Base-by-base conservation (phyloP, 768 basidiomycete genomes). In the Clitopilus passeckerianus region DNA sequence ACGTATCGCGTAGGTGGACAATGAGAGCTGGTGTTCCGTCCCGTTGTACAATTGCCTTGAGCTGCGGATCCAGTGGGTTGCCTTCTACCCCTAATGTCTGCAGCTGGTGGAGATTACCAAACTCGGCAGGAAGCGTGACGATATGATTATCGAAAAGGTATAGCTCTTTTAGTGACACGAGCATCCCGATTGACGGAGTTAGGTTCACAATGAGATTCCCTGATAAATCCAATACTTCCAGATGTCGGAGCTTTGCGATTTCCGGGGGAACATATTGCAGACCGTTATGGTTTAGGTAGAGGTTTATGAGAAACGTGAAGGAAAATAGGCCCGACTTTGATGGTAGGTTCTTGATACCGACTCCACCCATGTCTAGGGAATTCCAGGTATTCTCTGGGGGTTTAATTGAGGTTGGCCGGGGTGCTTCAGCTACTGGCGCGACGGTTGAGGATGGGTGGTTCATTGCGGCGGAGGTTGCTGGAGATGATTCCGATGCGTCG, bases 281-380 rank as follows among this genome's bases (percentile, higher is more conserved):
- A 23, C 85, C 78, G 67, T 99, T 99, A 78, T 98, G 96, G 65
- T 98, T 98, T 71, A 99, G 90, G 75, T 95, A 98, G 54, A 99
- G 88, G 62, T 88, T 90, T 65, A 89, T 90, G 60, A 99, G 87
- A 80, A 95, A 97, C n/a, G 86, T 85, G 77, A 96, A 98, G 7
- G 86, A 77, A 72, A 91, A 92, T 44, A 93, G 78, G 24, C 86
- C 87, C 52, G 88, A 90, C 6, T 75, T 80, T 5, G 86, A 75
- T 34, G 95, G 91, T 55, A 99, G 80, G 64, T 90, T 93, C 80
- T 95, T 96, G 69, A 99, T 86, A 63, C 86, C 85, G 64, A 97
- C 87, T 15, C 97, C 97, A 57, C 97, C 96, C 86, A 99, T 93
- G 74, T 99, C 97, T 53, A 99, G 77, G 18, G 92, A 91, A 27